These are phyloP conservation scores for Suillus hirtellus DNA, from an alignment of 768 basidiomycete species.

Conservation along the genomic window DNA sequence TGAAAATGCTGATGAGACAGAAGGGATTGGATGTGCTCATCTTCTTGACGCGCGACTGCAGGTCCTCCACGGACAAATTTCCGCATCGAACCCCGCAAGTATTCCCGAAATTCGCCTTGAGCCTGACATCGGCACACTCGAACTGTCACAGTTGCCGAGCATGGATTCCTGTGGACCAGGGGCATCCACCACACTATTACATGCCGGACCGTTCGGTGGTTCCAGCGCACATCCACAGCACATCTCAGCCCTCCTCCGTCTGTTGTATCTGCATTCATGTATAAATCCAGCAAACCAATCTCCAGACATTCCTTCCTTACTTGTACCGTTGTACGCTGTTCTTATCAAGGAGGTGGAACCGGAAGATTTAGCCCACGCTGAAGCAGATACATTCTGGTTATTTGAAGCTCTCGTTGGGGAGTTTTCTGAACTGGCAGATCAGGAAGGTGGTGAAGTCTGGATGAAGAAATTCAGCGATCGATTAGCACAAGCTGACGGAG, in stretches of 20 bases:
- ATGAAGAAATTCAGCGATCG: conserved; percentile 61
- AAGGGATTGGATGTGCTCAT: conserved; percentile 49
- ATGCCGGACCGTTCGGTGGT: conserved; percentile 45
- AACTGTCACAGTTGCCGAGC: conserved; percentile 32
- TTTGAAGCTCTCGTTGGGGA: conserved; percentile 76
- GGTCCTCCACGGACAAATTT: conserved; percentile 38
- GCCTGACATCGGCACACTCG: conserved; percentile 20
- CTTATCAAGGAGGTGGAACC: conserved; percentile 61
- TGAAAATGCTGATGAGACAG: conserved; percentile 42
- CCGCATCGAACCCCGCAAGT: conserved; percentile 21
- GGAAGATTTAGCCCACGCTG: conserved; percentile 62
- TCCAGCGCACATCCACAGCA: conserved; percentile 59
- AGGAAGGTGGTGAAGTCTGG: conserved; percentile 62
- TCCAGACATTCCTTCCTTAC: conserved; percentile 65
- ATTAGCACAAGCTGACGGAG: conserved; percentile 61
- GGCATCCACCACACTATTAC: conserved; percentile 45
- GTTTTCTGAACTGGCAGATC: conserved; percentile 71
- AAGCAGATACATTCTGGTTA: conserved; percentile 84
- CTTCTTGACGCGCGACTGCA: conserved; percentile 57
- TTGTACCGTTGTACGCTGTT: conserved; percentile 68
- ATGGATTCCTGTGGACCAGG: conserved; percentile 31
- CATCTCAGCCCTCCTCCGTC: conserved; percentile 61
- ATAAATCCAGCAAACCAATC: conserved; percentile 74
- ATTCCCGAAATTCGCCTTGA: conserved; percentile 46
- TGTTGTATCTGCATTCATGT: conserved; percentile 68